phyloP scores from a whole-genome alignment of 768 basidiomycete genomes.

The Lactarius trivialis region DNA sequence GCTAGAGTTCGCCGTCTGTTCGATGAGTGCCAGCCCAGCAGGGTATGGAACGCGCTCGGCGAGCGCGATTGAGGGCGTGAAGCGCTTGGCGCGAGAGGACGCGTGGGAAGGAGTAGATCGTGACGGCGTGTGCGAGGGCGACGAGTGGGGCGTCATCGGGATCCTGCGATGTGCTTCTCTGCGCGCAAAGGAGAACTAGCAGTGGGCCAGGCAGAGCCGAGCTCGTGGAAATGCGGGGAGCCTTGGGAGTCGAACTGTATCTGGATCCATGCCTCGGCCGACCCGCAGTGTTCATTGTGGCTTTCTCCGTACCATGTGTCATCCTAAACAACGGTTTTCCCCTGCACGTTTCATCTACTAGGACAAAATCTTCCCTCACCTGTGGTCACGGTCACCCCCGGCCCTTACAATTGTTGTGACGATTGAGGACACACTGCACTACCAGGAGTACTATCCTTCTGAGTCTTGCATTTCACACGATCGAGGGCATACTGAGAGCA shows the following conservation, averaged over 20 bases:
- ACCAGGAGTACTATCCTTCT: constrained; percentile 13
- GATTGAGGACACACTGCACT: constrained; percentile 15
- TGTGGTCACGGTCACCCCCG: constrained; percentile 14
- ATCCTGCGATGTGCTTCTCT: constrained; percentile 3
- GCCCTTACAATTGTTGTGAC: constrained; percentile 12
- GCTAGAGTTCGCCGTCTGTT: constrained; percentile 43
- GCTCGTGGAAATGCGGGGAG: constrained; percentile 6
- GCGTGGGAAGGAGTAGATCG: background rate
- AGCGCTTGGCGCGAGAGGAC: background rate
- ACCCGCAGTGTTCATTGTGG: constrained; percentile 22
- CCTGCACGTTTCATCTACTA: constrained; percentile 23
- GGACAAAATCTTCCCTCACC: constrained; percentile 23
- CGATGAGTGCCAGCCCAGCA: constrained; percentile 42
- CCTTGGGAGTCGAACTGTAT: constrained; percentile 23
- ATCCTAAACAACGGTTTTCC: constrained; percentile 23
- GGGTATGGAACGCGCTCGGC: constrained; percentile 39
- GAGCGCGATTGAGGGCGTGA: constrained; percentile 1
- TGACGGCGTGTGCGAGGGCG: background rate
- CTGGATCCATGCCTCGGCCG: constrained; percentile 19
- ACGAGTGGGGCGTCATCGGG: constrained; percentile 6
- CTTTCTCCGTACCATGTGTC: constrained; percentile 19
- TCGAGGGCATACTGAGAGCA: constrained; percentile 15
- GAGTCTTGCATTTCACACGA: constrained; percentile 6
- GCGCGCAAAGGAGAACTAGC: background rate
- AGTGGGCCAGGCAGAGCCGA: background rate